These are phyloP conservation scores for Ashbya aceris DNA, from an alignment of 1,139 yeast species.

Conservation along the genomic window DNA sequence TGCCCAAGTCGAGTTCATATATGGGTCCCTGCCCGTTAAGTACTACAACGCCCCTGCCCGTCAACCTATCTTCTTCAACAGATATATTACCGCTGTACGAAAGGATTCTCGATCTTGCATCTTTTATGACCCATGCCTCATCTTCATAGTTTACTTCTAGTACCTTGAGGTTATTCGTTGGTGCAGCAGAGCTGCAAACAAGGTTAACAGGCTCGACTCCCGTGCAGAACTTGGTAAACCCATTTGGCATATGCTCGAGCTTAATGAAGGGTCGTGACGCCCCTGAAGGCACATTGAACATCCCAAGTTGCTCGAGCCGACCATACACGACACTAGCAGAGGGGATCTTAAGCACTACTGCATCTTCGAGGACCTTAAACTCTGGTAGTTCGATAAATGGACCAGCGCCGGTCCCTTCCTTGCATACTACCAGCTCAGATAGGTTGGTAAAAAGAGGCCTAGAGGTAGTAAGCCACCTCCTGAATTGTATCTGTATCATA, in stretches of 20 bases:
- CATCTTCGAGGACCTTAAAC: conserved; percentile 38
- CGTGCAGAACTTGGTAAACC: conserved; percentile 20
- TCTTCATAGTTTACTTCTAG: conserved; percentile 14
- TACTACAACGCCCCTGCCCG: conserved; percentile 19
- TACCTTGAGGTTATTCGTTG: conserved; percentile 13
- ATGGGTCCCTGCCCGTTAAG: conserved; percentile 17
- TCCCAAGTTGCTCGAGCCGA: conserved; percentile 38
- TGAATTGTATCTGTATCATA: neutral
- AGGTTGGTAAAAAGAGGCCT: neutral
- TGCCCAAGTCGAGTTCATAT: conserved; percentile 10
- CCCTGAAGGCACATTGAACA: conserved; percentile 35
- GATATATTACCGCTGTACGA: conserved; percentile 19
- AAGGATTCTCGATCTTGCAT: conserved; percentile 11
- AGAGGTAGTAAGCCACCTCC: neutral
- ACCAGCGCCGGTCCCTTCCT: conserved; percentile 32
- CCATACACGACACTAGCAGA: conserved; percentile 40
- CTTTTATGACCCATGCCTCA: conserved; percentile 14
- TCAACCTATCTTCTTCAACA: conserved; percentile 8
- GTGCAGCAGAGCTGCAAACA: conserved; percentile 13
- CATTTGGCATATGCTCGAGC: conserved; percentile 10
- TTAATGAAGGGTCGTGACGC: conserved; percentile 9
- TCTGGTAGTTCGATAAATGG: conserved; percentile 33
- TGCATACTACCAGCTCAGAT: conserved; percentile 5
- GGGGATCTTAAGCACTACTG: conserved; percentile 40
- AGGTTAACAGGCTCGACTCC: conserved; percentile 18